Evolutionary conservation across 768 basidiomycete species (phyloP).

Genomic region (Pleurotus djamor): DNA sequence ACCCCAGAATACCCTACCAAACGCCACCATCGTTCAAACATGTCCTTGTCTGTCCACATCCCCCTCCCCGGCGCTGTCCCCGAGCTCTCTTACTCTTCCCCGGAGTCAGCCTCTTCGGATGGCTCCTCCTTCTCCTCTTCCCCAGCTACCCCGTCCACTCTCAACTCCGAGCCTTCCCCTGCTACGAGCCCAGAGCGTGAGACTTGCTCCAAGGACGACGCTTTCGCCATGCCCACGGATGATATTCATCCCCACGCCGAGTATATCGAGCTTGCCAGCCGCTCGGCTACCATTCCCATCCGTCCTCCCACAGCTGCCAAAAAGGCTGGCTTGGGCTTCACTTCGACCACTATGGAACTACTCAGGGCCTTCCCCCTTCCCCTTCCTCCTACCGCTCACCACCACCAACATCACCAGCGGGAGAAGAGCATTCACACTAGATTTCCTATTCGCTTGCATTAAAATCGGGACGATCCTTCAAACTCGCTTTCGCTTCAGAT

Average conservation of each 20-base stretch:
- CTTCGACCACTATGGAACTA: slow-evolving; percentile 37
- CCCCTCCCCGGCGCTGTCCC: slow-evolving; percentile 26
- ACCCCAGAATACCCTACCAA: slow-evolving; percentile 9
- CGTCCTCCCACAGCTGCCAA: slow-evolving; percentile 16
- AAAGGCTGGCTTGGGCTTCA: slow-evolving; percentile 23
- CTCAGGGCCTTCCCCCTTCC: slow-evolving; percentile 50
- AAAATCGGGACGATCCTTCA: slow-evolving; percentile 3
- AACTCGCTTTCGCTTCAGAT: slow-evolving; percentile 1
- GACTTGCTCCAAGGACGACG: slow-evolving; percentile 19
- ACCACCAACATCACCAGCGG: slow-evolving; percentile 23
- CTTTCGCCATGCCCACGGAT: slow-evolving; percentile 12
- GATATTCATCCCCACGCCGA: slow-evolving; percentile 9
- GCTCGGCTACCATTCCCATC: slow-evolving; percentile 8
- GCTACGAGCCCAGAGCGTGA: slow-evolving; percentile 17
- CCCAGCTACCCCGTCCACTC: slow-evolving; percentile 11
- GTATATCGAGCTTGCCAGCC: slow-evolving; percentile 10
- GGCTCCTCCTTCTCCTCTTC: slow-evolving; percentile 21
- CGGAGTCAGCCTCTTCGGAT: slow-evolving; percentile 31
- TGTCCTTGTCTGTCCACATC: slow-evolving; percentile 14
- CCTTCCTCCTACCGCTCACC: slow-evolving; percentile 17
- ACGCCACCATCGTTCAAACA: slow-evolving; percentile 13
- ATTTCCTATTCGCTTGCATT: slow-evolving; percentile 11
- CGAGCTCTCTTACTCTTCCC: slow-evolving; percentile 39
- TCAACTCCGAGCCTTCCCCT: slow-evolving; percentile 16
- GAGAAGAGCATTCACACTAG: slow-evolving; percentile 10